Percentiles rank a stretch among this genome's conserved stretches.
phyloP scores from a whole-genome alignment of 768 basidiomycete species.

The Leccinum broughii region DNA sequence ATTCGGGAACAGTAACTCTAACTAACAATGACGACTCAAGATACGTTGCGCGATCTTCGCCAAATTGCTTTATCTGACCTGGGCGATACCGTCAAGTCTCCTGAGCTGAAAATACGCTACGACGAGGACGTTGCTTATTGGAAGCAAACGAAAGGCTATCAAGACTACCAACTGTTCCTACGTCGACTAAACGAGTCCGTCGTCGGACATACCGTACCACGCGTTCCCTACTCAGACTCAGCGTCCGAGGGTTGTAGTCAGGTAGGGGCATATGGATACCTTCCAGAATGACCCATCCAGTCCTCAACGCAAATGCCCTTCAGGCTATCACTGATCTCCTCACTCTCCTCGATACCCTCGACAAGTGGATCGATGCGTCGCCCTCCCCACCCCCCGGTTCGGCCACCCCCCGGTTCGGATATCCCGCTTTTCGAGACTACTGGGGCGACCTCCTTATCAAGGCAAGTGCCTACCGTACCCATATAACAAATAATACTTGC shows the following conservation, averaged over 20 bases:
- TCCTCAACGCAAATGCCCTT: neutral
- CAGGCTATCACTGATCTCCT: constrained; percentile 54
- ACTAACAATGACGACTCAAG: neutral
- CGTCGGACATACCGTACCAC: too few relatives aligned
- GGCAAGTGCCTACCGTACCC: constrained; percentile 41
- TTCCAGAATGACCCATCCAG: too few relatives aligned
- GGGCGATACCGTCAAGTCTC: constrained; percentile 23
- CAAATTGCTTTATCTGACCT: constrained; percentile 30
- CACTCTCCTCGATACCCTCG: constrained; percentile 61
- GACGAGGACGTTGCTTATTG: constrained; percentile 75
- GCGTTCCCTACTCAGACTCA: too few relatives aligned
- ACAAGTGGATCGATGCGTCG: constrained; percentile 77
- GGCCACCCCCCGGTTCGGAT: constrained; percentile 82
- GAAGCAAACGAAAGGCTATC: constrained; percentile 69
- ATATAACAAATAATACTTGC: neutral
- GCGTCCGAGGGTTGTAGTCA: too few relatives aligned
- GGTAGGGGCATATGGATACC: too few relatives aligned
- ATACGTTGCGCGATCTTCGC: constrained; percentile 31
- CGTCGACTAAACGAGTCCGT: constrained; percentile 68
- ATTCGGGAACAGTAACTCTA: neutral
- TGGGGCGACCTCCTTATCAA: constrained; percentile 82
- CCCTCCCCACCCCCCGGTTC: constrained; percentile 58
- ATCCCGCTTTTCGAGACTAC: constrained; percentile 77
- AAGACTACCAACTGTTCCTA: constrained; percentile 74
- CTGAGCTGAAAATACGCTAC: constrained; percentile 61